phyloP scores from a whole-genome alignment of 306 rosid species.

The Cucumis hystrix region DNA sequence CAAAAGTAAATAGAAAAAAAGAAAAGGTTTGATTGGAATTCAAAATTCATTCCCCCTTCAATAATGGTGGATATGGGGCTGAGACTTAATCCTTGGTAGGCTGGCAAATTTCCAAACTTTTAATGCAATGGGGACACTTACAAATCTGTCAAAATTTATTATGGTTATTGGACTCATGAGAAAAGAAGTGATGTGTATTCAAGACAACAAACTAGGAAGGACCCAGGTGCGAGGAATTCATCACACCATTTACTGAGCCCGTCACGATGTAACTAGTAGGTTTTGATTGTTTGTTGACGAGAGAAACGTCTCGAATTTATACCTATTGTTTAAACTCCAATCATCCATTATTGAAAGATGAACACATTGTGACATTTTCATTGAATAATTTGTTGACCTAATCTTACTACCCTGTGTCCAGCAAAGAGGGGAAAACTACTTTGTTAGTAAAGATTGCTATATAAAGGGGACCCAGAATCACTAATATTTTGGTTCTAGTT shows the following conservation, averaged over 20 bases:
- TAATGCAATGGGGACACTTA: constrained; percentile 6
- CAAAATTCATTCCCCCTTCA: background rate
- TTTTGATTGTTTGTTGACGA: too few species aligned
- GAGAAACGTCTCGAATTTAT: too few species aligned
- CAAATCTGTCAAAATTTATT: constrained; percentile 8
- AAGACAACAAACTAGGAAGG: constrained; percentile 3
- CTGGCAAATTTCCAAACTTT: constrained; percentile 2
- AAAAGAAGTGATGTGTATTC: constrained; percentile 3
- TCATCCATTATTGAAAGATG: too few species aligned
- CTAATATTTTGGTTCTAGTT: background rate
- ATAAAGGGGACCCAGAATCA: background rate
- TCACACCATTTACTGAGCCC: background rate
- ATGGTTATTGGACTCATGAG: background rate
- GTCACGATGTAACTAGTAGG: too few species aligned
- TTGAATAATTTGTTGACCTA: background rate
- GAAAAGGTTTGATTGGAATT: background rate
- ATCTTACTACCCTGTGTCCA: background rate
- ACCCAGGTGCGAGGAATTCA: background rate
- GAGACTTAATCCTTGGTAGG: background rate
- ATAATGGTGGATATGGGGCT: constrained; percentile 8
- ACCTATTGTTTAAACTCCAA: too few species aligned
- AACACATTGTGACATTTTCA: background rate
- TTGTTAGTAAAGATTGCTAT: background rate
- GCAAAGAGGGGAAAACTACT: background rate
- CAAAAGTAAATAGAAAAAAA: background rate